Evolutionary conservation across 805 yeast species (phyloP).

Genomic region (Metschnikowia kunwiensis): DNA sequence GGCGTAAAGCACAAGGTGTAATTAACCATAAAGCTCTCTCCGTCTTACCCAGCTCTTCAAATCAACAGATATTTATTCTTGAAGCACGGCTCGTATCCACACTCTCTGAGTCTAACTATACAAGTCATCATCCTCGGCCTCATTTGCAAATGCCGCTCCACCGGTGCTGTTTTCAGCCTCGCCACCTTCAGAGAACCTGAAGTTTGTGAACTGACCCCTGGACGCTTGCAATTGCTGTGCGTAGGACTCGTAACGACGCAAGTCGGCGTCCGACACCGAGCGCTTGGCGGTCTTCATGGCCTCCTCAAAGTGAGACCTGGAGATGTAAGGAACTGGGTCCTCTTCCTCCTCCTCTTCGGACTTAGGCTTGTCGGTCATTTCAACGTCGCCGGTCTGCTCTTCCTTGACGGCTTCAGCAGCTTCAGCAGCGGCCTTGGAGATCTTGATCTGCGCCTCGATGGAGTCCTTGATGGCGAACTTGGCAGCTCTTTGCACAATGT

Average conservation of each 20-base stretch:
- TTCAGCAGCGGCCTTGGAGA: conserved; percentile 38
- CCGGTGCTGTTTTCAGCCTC: conserved; percentile 26
- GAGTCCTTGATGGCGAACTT: conserved; percentile 98
- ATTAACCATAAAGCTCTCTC: too few relatives aligned
- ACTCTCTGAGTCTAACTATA: conserved; percentile 22
- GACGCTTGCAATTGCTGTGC: conserved; percentile 95
- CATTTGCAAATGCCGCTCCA: conserved; percentile 45
- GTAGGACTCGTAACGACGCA: conserved; percentile 97
- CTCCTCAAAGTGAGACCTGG: conserved; percentile 93
- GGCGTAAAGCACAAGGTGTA: too few relatives aligned
- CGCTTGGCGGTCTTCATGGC: conserved; percentile 99
- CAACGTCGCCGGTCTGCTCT: conserved; percentile 45
- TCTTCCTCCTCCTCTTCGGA: conserved; percentile 57
- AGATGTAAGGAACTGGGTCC: conserved; percentile 94
- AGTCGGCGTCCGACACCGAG: conserved; percentile 93
- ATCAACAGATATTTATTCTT: too few relatives aligned
- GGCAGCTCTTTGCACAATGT: conserved; percentile 98
- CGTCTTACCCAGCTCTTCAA: too few relatives aligned
- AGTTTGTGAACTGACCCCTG: conserved; percentile 90
- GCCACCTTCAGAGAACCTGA: conserved; percentile 60
- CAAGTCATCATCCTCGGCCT: conserved; percentile 37
- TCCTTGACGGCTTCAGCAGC: conserved; percentile 29
- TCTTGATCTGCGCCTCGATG: conserved; percentile 67
- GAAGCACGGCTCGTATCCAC: too few relatives aligned
- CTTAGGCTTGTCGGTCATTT: conserved; percentile 37